These are phyloP conservation scores for Acanthamoeba lenticulata DNA, from an alignment of 208 protist species.

Conservation along the genomic window DNA sequence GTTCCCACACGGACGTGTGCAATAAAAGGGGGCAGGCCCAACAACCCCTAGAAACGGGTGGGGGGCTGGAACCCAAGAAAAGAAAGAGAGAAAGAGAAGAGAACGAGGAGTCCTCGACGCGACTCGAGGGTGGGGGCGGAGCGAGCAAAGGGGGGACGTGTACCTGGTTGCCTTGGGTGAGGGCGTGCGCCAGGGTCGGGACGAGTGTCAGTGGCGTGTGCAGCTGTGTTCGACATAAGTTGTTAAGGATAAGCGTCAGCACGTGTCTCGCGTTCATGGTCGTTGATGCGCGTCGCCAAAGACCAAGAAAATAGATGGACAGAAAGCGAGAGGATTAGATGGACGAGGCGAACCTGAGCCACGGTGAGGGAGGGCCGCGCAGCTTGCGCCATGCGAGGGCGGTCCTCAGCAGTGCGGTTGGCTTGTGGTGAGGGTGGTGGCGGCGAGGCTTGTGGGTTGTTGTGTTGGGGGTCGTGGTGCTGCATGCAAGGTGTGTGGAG, in stretches of 20 bases:
- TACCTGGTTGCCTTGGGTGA: not conserved
- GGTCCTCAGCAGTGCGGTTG: not conserved
- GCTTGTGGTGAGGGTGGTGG: no score
- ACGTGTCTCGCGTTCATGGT: not conserved
- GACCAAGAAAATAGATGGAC: not conserved
- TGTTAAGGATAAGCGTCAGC: not conserved
- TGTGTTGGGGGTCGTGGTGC: no score
- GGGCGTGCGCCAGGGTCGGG: not conserved
- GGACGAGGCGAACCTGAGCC: not conserved
- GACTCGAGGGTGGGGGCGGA: not conserved
- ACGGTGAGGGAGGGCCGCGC: not conserved
- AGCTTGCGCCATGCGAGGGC: not conserved
- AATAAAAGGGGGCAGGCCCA: not conserved
- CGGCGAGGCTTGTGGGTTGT: no score
- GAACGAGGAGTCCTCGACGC: not conserved
- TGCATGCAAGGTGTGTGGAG: no score
- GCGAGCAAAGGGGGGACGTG: not conserved
- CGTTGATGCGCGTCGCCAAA: not conserved
- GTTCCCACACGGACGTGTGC: not conserved
- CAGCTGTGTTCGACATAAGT: not conserved
- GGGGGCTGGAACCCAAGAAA: not conserved
- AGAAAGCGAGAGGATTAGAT: not conserved
- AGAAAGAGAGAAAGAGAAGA: not conserved
- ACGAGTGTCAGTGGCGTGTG: not conserved
- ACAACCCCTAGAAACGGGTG: not conserved